Percentiles rank a stretch among this genome's conserved stretches.
These are phyloP conservation scores for Neurospora pannonica DNA, from an alignment of 495 filamentous ascomycete species.

Conservation along the genomic window DNA sequence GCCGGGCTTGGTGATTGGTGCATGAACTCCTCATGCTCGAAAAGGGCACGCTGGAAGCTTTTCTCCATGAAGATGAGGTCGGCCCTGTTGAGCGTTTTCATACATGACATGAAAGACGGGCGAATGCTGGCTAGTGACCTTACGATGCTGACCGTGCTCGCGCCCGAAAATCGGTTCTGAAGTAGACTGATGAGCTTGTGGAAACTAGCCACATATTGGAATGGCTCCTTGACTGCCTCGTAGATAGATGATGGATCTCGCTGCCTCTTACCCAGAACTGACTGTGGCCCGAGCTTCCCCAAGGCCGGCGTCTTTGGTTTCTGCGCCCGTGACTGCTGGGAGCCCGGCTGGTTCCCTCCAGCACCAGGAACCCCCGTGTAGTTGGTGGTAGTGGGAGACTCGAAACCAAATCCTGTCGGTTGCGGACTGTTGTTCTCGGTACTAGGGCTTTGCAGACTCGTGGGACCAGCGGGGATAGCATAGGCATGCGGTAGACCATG, in stretches of 20 bases:
- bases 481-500: conserved; percentile 43
- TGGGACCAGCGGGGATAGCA: conserved; percentile 39
- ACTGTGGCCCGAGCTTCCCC: conserved; percentile 36
- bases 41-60: conserved; percentile 84
- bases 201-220: conserved; percentile 81
- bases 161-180: conserved; percentile 60
- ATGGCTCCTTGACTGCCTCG: conserved; percentile 77
- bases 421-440: conserved; percentile 43
- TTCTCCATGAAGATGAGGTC: conserved; percentile 97
- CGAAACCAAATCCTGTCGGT: conserved; percentile 33
- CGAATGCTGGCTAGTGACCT: conserved; percentile 82
- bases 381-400: conserved; percentile 35
- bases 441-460: conserved; percentile 38
- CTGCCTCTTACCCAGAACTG: conserved; percentile 41
- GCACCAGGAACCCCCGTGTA: conserved; percentile 21
- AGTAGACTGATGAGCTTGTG: conserved; percentile 80
- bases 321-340: conserved; percentile 20
- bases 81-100: conserved; percentile 67
- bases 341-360: conserved; percentile 14
- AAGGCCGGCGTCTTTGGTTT: conserved; percentile 28
- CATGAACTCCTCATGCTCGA: conserved; percentile 88
- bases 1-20: conserved; percentile 79
- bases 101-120: conserved; percentile 85
- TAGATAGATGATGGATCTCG: conserved; percentile 79
- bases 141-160: conserved; percentile 67